Conservation (phyloP, 2,329 filamentous ascomycete genomes). For the Cercospora citrullina region DNA sequence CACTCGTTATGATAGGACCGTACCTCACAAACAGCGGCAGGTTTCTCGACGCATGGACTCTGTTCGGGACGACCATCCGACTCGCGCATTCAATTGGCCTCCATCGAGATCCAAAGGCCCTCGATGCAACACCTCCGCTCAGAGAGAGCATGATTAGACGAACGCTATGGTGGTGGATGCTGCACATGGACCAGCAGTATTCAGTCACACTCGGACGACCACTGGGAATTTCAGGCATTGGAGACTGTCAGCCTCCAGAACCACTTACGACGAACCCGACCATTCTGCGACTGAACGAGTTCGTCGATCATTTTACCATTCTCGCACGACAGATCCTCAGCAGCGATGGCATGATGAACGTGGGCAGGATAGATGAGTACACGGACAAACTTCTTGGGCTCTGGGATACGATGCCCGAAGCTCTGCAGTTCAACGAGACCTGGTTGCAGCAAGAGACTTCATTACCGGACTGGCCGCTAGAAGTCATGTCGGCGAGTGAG, state of each 20-base stretch:
- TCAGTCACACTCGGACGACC: constrained; percentile 53
- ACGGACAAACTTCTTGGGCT: constrained; percentile 47
- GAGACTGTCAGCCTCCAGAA: constrained; percentile 51
- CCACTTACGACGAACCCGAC: constrained; percentile 48
- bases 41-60: constrained; percentile 53
- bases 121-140: constrained; percentile 46
- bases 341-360: constrained; percentile 44
- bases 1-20: constrained; percentile 51
- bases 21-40: constrained; percentile 53
- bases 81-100: constrained; percentile 53
- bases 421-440: constrained; percentile 49
- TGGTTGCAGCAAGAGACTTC: constrained; percentile 44
- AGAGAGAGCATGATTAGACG: constrained; percentile 47
- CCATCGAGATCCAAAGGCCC: constrained; percentile 50
- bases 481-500: constrained; percentile 49
- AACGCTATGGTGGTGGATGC: constrained; percentile 54
- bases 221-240: constrained; percentile 51
- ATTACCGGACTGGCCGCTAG: constrained; percentile 51
- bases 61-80: constrained; percentile 52
- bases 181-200: constrained; percentile 55
- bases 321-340: constrained; percentile 51
- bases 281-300: constrained; percentile 48
- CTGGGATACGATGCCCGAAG: constrained; percentile 50
- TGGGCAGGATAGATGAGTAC: constrained; percentile 49
- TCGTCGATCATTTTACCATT: constrained; percentile 50